These are phyloP conservation scores for Cicer yamashitae DNA, from an alignment of 306 rosid species.

Conservation along the genomic window DNA sequence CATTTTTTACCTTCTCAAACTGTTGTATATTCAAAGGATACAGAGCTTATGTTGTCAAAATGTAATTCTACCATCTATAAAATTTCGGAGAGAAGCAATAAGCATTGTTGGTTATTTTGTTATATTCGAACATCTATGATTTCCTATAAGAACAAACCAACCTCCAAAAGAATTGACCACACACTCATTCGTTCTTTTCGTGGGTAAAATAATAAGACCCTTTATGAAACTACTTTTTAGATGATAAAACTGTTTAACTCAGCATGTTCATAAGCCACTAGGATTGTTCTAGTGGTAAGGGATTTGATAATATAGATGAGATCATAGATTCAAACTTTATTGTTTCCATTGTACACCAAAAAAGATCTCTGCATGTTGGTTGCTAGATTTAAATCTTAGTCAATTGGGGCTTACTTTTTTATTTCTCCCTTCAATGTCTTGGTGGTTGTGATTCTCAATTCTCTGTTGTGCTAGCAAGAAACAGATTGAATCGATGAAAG, in stretches of 20 bases:
- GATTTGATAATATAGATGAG: not conserved
- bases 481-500: not conserved
- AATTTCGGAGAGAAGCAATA: not conserved
- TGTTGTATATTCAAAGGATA: constrained; percentile 35
- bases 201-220: too few relatives aligned
- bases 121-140: too few relatives aligned
- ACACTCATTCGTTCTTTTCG: too few relatives aligned
- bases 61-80: constrained; percentile 40
- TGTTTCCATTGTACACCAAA: not conserved
- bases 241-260: not conserved
- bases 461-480: not conserved
- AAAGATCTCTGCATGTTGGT: not conserved
- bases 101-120: too few relatives aligned
- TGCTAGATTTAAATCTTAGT: not conserved
- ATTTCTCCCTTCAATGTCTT: too few relatives aligned
- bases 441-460: too few relatives aligned
- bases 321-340: not conserved
- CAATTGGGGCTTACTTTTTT: not conserved
- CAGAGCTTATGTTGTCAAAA: constrained; percentile 25
- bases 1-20: not conserved
- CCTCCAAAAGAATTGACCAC: too few relatives aligned
- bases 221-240: not conserved
- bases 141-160: too few relatives aligned
- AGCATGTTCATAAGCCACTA: not conserved
- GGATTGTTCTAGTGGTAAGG: not conserved